These are phyloP conservation scores for Cryptosporidium felis DNA, from an alignment of 169 alveolate species.

Conservation along the genomic window DNA sequence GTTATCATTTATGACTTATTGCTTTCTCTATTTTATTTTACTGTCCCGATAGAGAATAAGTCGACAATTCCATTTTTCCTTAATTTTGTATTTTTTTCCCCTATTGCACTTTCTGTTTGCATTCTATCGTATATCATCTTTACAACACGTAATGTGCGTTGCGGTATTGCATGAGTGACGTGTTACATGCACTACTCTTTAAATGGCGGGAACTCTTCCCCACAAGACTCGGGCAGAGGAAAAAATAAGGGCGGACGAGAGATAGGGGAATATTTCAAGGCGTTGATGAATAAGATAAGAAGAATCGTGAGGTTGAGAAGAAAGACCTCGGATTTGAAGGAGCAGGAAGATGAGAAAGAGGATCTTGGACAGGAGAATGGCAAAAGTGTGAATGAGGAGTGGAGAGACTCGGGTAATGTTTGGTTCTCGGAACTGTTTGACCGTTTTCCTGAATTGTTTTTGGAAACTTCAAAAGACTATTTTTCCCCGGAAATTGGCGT, in stretches of 20 bases:
- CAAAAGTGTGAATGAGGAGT: too few relatives aligned
- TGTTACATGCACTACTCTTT: too few relatives aligned
- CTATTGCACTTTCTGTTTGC: too few relatives aligned
- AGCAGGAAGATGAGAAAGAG: background rate
- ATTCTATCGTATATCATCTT: too few relatives aligned
- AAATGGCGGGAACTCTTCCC: too few relatives aligned
- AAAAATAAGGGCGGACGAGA: background rate
- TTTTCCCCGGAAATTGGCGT: background rate
- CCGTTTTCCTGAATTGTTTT: constrained; percentile 10
- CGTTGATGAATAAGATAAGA: constrained; percentile 2
- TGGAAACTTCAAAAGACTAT: background rate
- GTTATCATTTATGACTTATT: background rate
- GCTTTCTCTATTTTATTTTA: too few relatives aligned
- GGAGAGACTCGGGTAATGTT: background rate
- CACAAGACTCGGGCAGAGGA: too few relatives aligned
- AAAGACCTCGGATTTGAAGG: background rate
- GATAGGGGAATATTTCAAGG: background rate
- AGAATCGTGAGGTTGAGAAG: constrained; percentile 20
- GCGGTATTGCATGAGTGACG: constrained; percentile 22
- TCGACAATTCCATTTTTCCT: background rate
- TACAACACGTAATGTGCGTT: too few relatives aligned
- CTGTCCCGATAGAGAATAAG: background rate
- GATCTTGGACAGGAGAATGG: background rate
- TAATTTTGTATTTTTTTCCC: background rate
- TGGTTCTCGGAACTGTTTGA: constrained; percentile 11